Conservation (phyloP, 306 rosid genomes). For the Cicer chorassanicum region DNA sequence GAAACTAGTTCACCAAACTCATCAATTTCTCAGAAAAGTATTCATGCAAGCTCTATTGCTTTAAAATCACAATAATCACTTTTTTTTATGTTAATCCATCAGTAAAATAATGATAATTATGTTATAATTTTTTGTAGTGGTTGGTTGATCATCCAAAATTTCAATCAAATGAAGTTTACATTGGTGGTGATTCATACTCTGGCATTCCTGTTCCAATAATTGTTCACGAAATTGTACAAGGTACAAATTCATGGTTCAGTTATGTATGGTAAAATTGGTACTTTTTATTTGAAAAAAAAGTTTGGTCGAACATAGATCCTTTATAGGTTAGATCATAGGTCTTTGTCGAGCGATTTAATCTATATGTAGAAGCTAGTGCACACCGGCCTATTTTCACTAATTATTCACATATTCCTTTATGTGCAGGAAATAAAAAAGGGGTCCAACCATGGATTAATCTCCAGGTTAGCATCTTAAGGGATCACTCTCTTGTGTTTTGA, state of each 20-base stretch:
- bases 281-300: no score
- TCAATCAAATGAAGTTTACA: conserved; percentile 52
- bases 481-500: not conserved
- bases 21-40: conserved; percentile 67
- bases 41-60: not conserved
- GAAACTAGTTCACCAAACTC: conserved; percentile 45
- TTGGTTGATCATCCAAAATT: conserved; percentile 65
- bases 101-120: not conserved
- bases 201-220: conserved; percentile 67
- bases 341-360: not conserved
- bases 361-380: no score
- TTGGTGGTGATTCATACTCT: conserved; percentile 78
- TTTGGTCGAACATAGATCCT: no score
- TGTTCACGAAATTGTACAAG: conserved; percentile 59
- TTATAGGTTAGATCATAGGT: no score
- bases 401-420: not conserved
- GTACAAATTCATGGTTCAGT: conserved; percentile 41
- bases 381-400: no score
- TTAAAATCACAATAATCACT: not conserved
- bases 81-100: not conserved
- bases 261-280: not conserved
- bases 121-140: conserved; percentile 63
- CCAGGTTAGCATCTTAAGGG: conserved; percentile 48
- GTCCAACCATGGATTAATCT: conserved; percentile 59
- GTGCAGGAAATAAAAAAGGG: conserved; percentile 65